These are phyloP conservation scores for Trichoderma citrinoviride DNA, from an alignment of 2,329 filamentous ascomycete genomes.

Conservation along the genomic window DNA sequence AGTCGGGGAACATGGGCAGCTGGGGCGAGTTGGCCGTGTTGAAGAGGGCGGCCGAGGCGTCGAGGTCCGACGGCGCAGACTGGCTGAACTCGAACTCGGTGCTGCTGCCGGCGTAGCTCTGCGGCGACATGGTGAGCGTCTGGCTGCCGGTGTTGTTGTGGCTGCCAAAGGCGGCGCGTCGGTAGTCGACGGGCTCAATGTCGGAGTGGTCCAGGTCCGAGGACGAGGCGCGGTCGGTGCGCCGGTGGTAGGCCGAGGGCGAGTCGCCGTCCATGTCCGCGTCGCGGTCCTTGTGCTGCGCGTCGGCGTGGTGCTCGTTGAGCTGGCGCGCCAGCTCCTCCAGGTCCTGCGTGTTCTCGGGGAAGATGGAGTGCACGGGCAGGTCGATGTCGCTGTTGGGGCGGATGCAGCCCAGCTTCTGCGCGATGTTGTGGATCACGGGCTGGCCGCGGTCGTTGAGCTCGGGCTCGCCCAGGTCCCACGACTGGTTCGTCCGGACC, in stretches of 20 bases:
- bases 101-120: constrained; percentile 46
- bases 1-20: constrained; percentile 35
- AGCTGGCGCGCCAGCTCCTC: constrained; percentile 56
- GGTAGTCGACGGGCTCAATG: constrained; percentile 51
- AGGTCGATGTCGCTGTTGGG: constrained; percentile 60
- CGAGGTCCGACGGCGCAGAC: constrained; percentile 34
- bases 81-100: constrained; percentile 40
- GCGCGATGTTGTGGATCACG: constrained; percentile 63
- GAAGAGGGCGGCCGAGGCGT: constrained; percentile 35
- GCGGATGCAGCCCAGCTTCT: constrained; percentile 62
- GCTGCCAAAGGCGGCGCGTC: constrained; percentile 46
- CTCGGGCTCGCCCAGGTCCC: constrained; percentile 62
- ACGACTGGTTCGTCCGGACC: constrained; percentile 56
- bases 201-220: constrained; percentile 57
- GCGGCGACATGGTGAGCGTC: constrained; percentile 50
- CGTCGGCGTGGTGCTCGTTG: constrained; percentile 35
- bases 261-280: constrained; percentile 3
- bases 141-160: constrained; percentile 27
- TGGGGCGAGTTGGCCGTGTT: constrained; percentile 37
- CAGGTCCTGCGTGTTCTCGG: constrained; percentile 59
- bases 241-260: constrained; percentile 21
- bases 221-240: constrained; percentile 51
- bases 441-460: constrained; percentile 62
- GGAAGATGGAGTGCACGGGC: constrained; percentile 57
- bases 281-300: constrained; percentile 10